Base-by-base conservation (phyloP, 2,329 filamentous ascomycete genomes). In the Ceratocystiopsis sp. region DNA sequence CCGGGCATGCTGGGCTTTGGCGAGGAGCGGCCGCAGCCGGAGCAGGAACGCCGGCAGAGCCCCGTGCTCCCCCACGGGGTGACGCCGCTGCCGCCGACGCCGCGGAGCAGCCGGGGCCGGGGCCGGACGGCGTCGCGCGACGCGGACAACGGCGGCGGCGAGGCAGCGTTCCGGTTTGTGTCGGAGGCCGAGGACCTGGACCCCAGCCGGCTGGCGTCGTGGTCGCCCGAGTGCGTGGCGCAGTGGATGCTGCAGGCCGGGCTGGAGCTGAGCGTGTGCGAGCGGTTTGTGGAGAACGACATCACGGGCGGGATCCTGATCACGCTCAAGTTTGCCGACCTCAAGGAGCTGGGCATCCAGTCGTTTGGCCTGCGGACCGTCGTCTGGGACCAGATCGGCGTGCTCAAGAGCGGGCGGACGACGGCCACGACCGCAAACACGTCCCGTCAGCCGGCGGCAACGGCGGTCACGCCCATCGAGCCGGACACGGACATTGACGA, bases 221-320 rank as follows among this genome's bases (percentile, higher is more conserved):
- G 82, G 84, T 71, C 74, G 14, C 78, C 83, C 3, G 71, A 78
- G 55, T 79, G 85, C 62, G 83, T 91, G 37, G 81, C 82, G 44
- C 77, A 83, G 55, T 91, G 84, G 74, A 91, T 95, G 85, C 73
- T 79, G 54, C 75, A 84, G 57, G 75, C 78, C 38, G 85, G 84
- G 52, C 78, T 93, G 56, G 87, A 94, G 57, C 64, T 75, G 42
- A 64, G 70, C 8, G 70, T 89, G 41, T 79, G 91, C 12, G 79
- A 93, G 54, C 84, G 81, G 52, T 95, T 98, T 54, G 71, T 87
- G 48, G 74, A 81, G 53, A 93, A 98, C 59, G 89, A 98, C 56
- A 95, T 98, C 58, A 85, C 80, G 21, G 89, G 89, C 14, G 71
- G 77, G 5, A 84, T 96, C 44, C 66, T 96, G 17, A 77, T 93